Conservation (phyloP, 257 asterid genomes). For the Craterostigma plantagineum region DNA sequence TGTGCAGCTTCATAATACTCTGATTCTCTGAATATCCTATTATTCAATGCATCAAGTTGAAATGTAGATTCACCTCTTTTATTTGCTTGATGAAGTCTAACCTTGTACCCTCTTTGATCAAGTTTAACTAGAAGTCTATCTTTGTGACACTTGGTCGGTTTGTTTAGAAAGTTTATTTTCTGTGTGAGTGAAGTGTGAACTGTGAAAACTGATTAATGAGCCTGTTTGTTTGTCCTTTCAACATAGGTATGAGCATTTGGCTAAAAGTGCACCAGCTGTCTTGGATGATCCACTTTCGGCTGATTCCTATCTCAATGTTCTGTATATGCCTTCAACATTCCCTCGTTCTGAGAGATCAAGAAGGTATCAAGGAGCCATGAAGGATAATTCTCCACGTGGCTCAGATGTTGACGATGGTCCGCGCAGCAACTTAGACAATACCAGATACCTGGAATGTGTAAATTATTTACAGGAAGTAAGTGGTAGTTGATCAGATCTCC, state of each 20-base stretch:
- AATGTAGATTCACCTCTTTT: constrained; percentile 1
- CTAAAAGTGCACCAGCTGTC: constrained; percentile 90
- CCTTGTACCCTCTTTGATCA: constrained; percentile 1
- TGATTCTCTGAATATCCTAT: no score
- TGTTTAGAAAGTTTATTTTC: not conserved
- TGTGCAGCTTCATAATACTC: no score
- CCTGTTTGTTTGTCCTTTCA: constrained; percentile 7
- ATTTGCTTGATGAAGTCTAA: constrained; percentile 7
- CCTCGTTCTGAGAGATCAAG: constrained; percentile 95
- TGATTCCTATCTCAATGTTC: constrained; percentile 87
- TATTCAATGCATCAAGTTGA: no score
- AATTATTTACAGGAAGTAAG: constrained; percentile 81
- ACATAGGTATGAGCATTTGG: constrained; percentile 86
- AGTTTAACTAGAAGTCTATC: not conserved
- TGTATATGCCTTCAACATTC: constrained; percentile 89
- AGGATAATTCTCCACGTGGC: constrained; percentile 26
- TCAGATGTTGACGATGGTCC: constrained; percentile 56
- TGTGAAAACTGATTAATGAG: not conserved
- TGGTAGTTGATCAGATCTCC: constrained; percentile 4
- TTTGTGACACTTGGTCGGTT: constrained; percentile 2
- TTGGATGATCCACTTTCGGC: constrained; percentile 96
- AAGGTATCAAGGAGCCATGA: constrained; percentile 41
- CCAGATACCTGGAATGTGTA: constrained; percentile 74
- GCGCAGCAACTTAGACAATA: constrained; percentile 82
- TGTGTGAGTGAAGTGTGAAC: no score